These are phyloP conservation scores for Avena eriantha DNA, from an alignment of 176 grass and related monocot genomes.

Conservation along the genomic window DNA sequence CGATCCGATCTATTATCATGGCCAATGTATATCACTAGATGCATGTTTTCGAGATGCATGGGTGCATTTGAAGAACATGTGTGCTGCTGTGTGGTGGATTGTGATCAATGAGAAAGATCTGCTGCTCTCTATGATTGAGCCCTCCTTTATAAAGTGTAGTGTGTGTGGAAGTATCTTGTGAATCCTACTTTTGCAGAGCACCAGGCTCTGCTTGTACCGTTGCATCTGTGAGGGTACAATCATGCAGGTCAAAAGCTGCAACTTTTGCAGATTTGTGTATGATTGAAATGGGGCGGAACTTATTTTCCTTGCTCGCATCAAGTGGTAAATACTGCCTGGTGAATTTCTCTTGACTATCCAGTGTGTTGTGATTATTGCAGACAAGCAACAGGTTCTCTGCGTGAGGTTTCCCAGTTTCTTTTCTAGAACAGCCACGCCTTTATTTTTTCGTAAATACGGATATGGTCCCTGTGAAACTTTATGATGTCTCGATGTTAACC, in stretches of 20 bases:
- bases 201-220: conserved; percentile 20
- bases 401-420: background rate
- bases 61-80: conserved; percentile 8
- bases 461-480: too few relatives aligned
- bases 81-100: conserved; percentile 26
- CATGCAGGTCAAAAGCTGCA: conserved; percentile 45
- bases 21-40: conserved; percentile 6
- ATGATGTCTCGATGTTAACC: too few relatives aligned
- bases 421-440: too few relatives aligned
- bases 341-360: too few relatives aligned
- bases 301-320: too few relatives aligned
- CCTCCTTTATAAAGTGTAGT: background rate
- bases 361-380: too few relatives aligned
- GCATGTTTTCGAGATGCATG: conserved; percentile 14
- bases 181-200: conserved; percentile 43
- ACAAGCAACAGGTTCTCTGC: too few relatives aligned
- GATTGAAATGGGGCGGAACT: background rate
- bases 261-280: background rate
- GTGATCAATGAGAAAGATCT: background rate
- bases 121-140: conserved; percentile 42
- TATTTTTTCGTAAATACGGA: too few relatives aligned
- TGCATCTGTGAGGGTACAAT: conserved; percentile 50
- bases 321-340: too few relatives aligned
- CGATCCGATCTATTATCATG: background rate
- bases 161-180: conserved; percentile 29